Evolutionary conservation across 2,329 filamentous ascomycete species (phyloP).

Genomic region (Aspergillus piperis): DNA sequence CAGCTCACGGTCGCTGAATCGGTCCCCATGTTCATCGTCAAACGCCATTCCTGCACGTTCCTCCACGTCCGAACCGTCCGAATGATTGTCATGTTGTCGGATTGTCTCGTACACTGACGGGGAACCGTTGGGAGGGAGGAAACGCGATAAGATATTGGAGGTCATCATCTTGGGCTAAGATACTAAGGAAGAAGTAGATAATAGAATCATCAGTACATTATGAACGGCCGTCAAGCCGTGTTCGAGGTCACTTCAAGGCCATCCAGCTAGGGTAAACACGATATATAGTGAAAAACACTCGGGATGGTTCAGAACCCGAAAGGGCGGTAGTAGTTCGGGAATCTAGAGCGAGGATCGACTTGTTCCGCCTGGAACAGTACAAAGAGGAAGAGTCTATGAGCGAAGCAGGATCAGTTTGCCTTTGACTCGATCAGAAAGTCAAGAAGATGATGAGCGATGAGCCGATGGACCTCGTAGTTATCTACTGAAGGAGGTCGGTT

Average conservation of each 20-base stretch:
- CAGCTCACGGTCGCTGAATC: constrained; percentile 59
- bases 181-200: constrained; percentile 8
- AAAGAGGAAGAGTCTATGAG: neutral
- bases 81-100: constrained; percentile 48
- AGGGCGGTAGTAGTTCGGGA: neutral
- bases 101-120: constrained; percentile 52
- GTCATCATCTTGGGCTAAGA: constrained; percentile 39
- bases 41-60: constrained; percentile 51
- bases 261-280: constrained; percentile 12
- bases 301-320: neutral
- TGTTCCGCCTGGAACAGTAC: neutral
- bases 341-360: neutral
- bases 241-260: constrained; percentile 13
- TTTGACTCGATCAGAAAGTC: neutral
- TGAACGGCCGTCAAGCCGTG: constrained; percentile 14
- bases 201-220: constrained; percentile 15
- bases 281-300: neutral
- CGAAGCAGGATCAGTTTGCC: neutral
- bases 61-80: constrained; percentile 48
- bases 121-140: constrained; percentile 52
- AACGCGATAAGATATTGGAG: constrained; percentile 45
- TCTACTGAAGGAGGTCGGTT: constrained; percentile 1
- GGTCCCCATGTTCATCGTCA: constrained; percentile 51
- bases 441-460: neutral
- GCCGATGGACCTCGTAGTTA: neutral